These are phyloP conservation scores for Adansonia rubrostipa DNA, from an alignment of 441 rosid genomes.

Conservation along the genomic window DNA sequence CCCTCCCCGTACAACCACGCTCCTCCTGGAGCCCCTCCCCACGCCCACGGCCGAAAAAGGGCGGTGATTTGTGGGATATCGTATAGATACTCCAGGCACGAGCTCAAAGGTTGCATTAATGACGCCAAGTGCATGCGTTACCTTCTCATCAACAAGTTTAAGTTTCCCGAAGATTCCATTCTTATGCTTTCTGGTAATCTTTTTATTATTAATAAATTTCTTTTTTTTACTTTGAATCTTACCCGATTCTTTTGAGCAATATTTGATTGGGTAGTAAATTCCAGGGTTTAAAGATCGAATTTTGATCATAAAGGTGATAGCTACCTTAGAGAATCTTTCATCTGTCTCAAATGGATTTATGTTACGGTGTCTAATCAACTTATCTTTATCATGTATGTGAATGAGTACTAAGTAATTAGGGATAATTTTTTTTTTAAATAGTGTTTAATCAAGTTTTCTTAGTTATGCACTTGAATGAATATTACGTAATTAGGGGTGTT, in stretches of 20 bases:
- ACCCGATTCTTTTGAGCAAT: neutral
- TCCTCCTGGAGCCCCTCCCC: slow-evolving; percentile 51
- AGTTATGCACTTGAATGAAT: neutral
- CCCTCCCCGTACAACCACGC: slow-evolving; percentile 37
- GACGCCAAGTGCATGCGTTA: slow-evolving; percentile 94
- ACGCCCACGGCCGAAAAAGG: slow-evolving; percentile 72
- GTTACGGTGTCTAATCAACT: neutral
- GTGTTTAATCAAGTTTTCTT: neutral
- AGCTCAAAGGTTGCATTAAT: slow-evolving; percentile 90
- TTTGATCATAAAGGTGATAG: neutral
- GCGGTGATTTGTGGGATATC: slow-evolving; percentile 92
- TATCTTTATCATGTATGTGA: neutral
- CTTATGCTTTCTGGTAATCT: slow-evolving; percentile 82
- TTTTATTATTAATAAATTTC: neutral
- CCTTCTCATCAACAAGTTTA: slow-evolving; percentile 74
- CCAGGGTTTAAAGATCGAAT: neutral
- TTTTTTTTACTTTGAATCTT: neutral
- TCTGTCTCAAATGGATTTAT: neutral
- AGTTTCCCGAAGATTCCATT: slow-evolving; percentile 69
- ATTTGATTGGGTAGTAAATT: neutral
- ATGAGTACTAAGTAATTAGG: too few species aligned
- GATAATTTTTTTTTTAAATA: neutral
- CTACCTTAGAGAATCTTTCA: slow-evolving; percentile 18
- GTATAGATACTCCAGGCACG: slow-evolving; percentile 74
- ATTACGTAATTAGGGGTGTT: neutral